A percentile compares a stretch with the other conserved stretches of the same genome.
phyloP scores from a whole-genome alignment of 306 rosid genomes.

The Phaseolus lunatus region DNA sequence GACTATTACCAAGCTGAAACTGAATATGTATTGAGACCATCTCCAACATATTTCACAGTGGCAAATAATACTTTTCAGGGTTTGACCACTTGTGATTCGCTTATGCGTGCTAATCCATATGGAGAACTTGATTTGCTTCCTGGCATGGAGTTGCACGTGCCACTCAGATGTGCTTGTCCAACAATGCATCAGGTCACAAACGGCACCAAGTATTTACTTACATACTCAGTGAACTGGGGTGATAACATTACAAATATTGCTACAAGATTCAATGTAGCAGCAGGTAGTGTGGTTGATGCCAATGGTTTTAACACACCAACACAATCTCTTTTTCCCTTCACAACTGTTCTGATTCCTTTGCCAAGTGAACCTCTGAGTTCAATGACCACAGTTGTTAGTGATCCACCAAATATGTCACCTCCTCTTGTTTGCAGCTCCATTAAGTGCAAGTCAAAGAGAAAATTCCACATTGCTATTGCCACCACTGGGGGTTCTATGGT shows the following conservation, averaged over 20 bases:
- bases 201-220: constrained; percentile 60
- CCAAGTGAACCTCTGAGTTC: constrained; percentile 56
- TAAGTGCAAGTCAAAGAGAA: constrained; percentile 33
- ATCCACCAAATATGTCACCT: not conserved
- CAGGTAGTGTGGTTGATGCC: constrained; percentile 51
- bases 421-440: constrained; percentile 24
- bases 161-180: constrained; percentile 82
- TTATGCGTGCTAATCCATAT: constrained; percentile 52
- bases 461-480: constrained; percentile 36
- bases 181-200: constrained; percentile 47
- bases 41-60: constrained; percentile 44
- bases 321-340: constrained; percentile 42
- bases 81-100: constrained; percentile 65
- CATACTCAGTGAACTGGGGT: constrained; percentile 53
- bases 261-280: constrained; percentile 53
- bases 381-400: constrained; percentile 41
- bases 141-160: constrained; percentile 58
- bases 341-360: constrained; percentile 73
- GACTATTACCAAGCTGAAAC: constrained; percentile 57
- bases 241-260: constrained; percentile 54
- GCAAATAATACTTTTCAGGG: constrained; percentile 62
- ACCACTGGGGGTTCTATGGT: constrained; percentile 34
- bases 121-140: constrained; percentile 41
- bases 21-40: not conserved
- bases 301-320: constrained; percentile 54